Base-by-base conservation (phyloP, 805 yeast species). In the Isabelozyma heimii region DNA sequence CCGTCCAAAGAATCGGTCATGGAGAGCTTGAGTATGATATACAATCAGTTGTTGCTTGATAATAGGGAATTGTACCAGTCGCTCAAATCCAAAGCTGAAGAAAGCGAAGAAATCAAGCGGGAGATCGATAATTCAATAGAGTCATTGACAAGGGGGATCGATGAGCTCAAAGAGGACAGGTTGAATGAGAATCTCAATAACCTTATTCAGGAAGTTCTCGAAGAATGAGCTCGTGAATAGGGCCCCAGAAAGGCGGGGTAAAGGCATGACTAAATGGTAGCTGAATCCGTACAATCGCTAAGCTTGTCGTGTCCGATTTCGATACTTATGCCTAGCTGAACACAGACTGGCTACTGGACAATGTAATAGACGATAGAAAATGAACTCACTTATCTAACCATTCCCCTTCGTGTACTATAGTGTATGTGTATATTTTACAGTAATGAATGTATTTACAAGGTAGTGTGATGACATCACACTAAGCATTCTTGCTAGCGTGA, bases 41-140 rank as follows among this genome's bases (percentile, higher is more conserved):
- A 69, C 52, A 65, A 69, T 30, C 75, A 71, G 50, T 56, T 73
- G 52, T 54, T 67, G 38, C 17, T 59, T 26, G 79, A 73, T 30
- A 73, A 73, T 51, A 47, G 49, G 14, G 67, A 63, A 42, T 52
- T 70, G 16, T 59, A 52, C 42, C 48, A 55, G 8, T 59, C 66
- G 44, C 50, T 73, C 33, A 47, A 52, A 24, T 46, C 42, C 3
- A 44, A 68, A 40, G 54, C 62, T 1, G 41, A 49, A 0, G 59
- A 62, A 44, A 57, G 67, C 41, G 57, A 55, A 6, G 50, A 46
- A 3, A 49, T 67, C 6, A 59, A 55, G 47, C 30, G 43, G 7
- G 65, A 59, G 16, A 53, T 69, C 3, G 49, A 57, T 26, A 47
- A 46, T 17, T 64, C 52, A 57, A 51, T 68, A 12, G 51, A 53